Evolutionary conservation across 176 grass and related monocot species (phyloP), one percentile per base, ranked within the genome.

Genomic region (Leersia perrieri): DNA sequence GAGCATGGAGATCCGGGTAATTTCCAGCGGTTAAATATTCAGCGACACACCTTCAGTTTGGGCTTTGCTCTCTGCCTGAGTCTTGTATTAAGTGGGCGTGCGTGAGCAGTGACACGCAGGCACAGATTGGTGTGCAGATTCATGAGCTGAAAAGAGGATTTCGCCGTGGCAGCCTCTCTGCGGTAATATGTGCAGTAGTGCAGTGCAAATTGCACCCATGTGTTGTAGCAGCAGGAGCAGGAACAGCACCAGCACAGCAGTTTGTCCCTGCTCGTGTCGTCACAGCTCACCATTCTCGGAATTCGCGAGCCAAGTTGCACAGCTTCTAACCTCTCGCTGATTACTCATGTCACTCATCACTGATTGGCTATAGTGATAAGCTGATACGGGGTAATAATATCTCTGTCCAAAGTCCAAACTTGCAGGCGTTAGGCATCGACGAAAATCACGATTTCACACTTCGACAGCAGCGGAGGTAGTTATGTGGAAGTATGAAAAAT

Each of bases 251-350:
- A 66, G 61, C 23, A 70, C 51, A 57, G 79, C 72, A 39, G 70
- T 10, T 66, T 86, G 75, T 32, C 28, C 13, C 39, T 5, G 78
- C 7, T 5, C 29, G 31, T 60, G 77, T 75, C 29, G 77, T 75
- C 29, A 34, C 51, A n/a, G 51, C 22, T 57, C 51, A 57, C 5
- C 5, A 5, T 4, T 51, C 47, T 51, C 47, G 47, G 47, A 22
- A 51, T 51, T 20, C 16, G 4, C 47, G 47, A 22, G 47, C 16
- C 47, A 51, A 51, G 16, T 51, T 4, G 15, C 47, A n/a, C 16
- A 16, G 7, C 45, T 20, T 49, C 47, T 20, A 51, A 22, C 47
- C 47, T 20, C 15, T 51, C 47, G 16, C 47, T 51, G 47, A 51
- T 51, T 22, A 51, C 1, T 22, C n/a, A 18, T 51, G 18, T 45